Evolutionary conservation across 179 eudicot genomes (phyloP), one percentile per base, ranked within the genome.

Genomic region (Gypsophila paniculata): DNA sequence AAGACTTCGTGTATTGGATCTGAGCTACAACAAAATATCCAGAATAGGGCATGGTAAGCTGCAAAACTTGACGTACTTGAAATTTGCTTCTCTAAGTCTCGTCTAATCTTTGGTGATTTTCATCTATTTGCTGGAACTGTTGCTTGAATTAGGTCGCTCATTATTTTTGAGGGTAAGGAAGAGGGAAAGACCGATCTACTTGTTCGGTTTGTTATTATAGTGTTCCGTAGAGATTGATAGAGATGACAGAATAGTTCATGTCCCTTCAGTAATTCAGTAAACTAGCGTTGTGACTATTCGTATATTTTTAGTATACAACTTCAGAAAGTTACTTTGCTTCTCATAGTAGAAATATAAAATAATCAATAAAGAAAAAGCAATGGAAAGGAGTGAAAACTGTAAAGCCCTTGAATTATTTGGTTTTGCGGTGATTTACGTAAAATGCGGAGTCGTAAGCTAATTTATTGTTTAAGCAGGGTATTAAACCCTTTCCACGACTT

Each of bases 21-120:
- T 93, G 61, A 89, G 98, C 85, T 93, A 89, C 85, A 93, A 93
- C 72, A 88, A 91, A 65, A 81, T 91, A 58, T 74, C 89, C 73
- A 88, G 96, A 77, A 91, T 93, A 71, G 98, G 97, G 70, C 97
- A 91, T 78, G 98, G 98, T 93, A 83, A 75, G 87, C 44, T 57
- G 58, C 61, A 15, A 44, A 64, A 26, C 23, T 25, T 25, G 6
- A 17, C 34, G 23, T 65, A 23, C 21, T 46, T 65, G 0, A 4
- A 44, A 18, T 21, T 65, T 19, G 32, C 38, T 65, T 65, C n/a
- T 22, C n/a, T 23, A 53, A 44, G 5, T 65, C 69, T 23, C 10
- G 18, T 19, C 34, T 23, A 14, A 14, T 23, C 69, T 65, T 44
- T 22, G 13, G 36, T 13, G 53, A 44, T 22, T 65, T 52, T 17